Evolutionary conservation across 306 rosid species (phyloP), one percentile per base, ranked within the genome.

Genomic region (Quercus variabilis): DNA sequence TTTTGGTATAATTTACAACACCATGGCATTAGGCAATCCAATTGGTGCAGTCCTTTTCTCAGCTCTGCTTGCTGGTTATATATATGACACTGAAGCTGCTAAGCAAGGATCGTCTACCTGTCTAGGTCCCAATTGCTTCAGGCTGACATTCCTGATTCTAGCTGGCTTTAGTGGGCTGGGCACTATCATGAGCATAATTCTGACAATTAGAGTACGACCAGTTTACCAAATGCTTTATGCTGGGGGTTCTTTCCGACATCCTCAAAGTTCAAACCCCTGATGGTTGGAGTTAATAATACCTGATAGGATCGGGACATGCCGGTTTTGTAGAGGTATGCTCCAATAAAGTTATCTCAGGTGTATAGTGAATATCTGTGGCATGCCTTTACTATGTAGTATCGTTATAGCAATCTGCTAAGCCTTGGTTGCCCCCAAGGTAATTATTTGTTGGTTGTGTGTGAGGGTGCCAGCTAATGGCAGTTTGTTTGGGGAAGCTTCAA

Each of bases 161-260:
- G 91, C 97, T 2, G 85, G 89, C 3, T 84, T 75, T 5, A 88
- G 92, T 49, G 94, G 94, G 35, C 79, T 91, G 41, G 97, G 92
- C 72, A 75, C 94, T 55, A 80, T 91, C 82, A 75, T 94, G 80
- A 84, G 92, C 78, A 28, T 88, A 71, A 85, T 92, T 81, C 83
- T 94, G 85, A 89, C 97, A 6, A 14, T 89, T 74, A 79, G 97
- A 87, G 82, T 89, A 25, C 80, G 89, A 20, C 93, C 94, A 1
- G 97, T 93, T 28, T 93, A 93, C 85, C 87, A 86, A 80, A 88
- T 87, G 97, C 84, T 93, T 4, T 93, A 90, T 60, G 82, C 93
- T 1, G 84, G 90, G 21, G 93, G 97, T 46, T 88, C 92, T 14
- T 89, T 93, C 84, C 84, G 87, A 52, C 70, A 71, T 71, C 89